A percentile compares a stretch with the other conserved stretches of the same genome.
These are phyloP conservation scores for Penicillium sp. DNA, from an alignment of 2,329 filamentous ascomycete species.

Conservation along the genomic window DNA sequence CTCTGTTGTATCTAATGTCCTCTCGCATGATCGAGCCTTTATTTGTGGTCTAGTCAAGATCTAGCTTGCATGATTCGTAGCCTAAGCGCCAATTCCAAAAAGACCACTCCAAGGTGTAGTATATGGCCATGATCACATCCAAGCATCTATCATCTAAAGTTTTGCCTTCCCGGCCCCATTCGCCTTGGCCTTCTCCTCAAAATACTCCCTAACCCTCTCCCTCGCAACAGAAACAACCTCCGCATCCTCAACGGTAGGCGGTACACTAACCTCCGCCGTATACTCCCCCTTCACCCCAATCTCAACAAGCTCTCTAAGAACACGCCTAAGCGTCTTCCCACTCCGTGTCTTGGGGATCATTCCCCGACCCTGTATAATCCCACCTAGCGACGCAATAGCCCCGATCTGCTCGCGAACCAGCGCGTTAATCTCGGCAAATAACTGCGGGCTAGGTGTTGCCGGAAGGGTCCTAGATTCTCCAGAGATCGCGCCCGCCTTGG, in stretches of 20 bases:
- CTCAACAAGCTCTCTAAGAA: constrained; percentile 79
- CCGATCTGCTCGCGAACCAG: constrained; percentile 79
- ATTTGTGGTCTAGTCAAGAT: too few species aligned
- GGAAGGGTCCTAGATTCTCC: constrained; percentile 20
- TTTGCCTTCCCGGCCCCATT: constrained; percentile 39
- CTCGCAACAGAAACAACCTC: constrained; percentile 72
- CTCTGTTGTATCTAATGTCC: too few species aligned
- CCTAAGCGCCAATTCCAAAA: not conserved
- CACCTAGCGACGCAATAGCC: constrained; percentile 79
- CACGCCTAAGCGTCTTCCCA: constrained; percentile 84
- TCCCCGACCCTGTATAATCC: constrained; percentile 76
- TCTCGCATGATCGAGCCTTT: too few species aligned
- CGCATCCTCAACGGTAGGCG: constrained; percentile 80
- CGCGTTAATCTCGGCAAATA: constrained; percentile 45
- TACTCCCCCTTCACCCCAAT: constrained; percentile 73
- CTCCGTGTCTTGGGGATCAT: constrained; percentile 91
- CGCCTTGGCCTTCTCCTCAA: constrained; percentile 44
- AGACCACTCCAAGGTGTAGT: not conserved
- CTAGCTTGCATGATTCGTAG: too few species aligned
- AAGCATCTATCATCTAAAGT: constrained; percentile 34
- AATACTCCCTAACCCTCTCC: constrained; percentile 71
- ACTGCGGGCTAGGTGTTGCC: constrained; percentile 38
- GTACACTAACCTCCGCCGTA: constrained; percentile 68
- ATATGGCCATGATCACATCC: not conserved
- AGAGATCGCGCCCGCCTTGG: constrained; percentile 44